Base-by-base conservation (phyloP, 345 rosid genomes). In the Eucalyptus erythrocorys region DNA sequence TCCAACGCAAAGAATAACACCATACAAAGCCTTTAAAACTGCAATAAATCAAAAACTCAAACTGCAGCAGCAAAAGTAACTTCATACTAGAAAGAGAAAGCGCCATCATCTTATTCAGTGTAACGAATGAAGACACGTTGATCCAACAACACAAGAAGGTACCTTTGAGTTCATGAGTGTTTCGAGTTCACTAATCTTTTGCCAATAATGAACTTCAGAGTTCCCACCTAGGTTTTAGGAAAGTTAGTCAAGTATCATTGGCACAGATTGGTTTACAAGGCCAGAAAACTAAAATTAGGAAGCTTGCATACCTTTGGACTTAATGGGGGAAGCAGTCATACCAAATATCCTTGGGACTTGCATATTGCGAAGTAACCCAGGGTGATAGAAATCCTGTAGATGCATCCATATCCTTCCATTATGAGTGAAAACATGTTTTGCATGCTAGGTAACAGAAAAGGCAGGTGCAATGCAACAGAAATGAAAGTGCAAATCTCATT, bases 261-360 rank as follows among this genome's bases (percentile, higher is more conserved):
- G 61, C 45, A 64, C 47, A 32, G 40, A 40, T 42, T 53, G 48
- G 76, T 27, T 10, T 48, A 87, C 61, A 37, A n/a, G 87, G 10
- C 61, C 45, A 80, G 48, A 76, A 47, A 87, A 85, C 26, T 61
- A 43, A 61, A 64, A 47, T 61, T 42, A n/a, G 85, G 71, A 87
- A 71, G 89, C 88, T 34, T 87, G 55, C 50, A 57, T 89, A 97
- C 99, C 97, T 90, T 97, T 97, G 34, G 96, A 88, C 88, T 96
- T 96, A 85, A 98, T 96, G 40, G 92, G 99, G 80, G 99, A 98
- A 51, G 99, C 99, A 48, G 98, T 98, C 99, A 97, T 94, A 84
- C 99, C 99, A 86, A 95, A 92, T 91, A 98, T 95, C 92, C 97
- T 91, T 5, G 99, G 99, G 90, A 96, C 92, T 80, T 89, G 27